Conservation (phyloP, 23 red algal genomes). For the Gracilaria gracilis region DNA sequence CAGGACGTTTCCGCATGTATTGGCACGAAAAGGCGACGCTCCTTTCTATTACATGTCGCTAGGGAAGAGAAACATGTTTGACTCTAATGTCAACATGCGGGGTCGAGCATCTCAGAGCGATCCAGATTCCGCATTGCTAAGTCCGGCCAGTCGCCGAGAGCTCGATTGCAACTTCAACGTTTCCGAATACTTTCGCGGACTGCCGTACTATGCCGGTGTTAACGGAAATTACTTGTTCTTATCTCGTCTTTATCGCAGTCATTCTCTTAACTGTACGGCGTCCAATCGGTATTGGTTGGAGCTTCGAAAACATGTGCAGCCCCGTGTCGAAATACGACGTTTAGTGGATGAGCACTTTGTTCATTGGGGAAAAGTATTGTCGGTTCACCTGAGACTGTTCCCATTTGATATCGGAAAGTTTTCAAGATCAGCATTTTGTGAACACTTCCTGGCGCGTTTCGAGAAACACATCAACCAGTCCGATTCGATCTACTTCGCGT, state of each 20-base stretch:
- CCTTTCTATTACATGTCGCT: constrained; percentile 64
- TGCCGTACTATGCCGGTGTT: constrained; percentile 29
- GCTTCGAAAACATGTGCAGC: constrained; percentile 43
- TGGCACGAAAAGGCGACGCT: constrained; percentile 43
- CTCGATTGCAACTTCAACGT: constrained; percentile 48
- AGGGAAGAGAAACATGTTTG: constrained; percentile 41
- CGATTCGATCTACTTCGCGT: constrained; percentile 21
- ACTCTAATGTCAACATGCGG: constrained; percentile 39
- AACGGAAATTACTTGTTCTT: constrained; percentile 53
- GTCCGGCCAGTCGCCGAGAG: constrained; percentile 30
- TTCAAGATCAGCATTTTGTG: constrained; percentile 9
- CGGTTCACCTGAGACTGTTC: constrained; percentile 41
- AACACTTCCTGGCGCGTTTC: constrained; percentile 15
- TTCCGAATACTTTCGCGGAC: constrained; percentile 40
- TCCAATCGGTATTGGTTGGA: constrained; percentile 44
- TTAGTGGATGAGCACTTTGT: constrained; percentile 12
- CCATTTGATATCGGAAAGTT: constrained; percentile 38
- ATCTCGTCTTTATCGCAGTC: constrained; percentile 37
- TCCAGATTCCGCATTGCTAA: neutral
- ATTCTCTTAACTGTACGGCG: constrained; percentile 47
- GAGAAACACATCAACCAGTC: constrained; percentile 16
- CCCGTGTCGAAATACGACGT: constrained; percentile 26
- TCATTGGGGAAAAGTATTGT: constrained; percentile 31
- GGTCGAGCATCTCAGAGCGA: constrained; percentile 26
- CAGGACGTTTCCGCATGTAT: constrained; percentile 33